Conservation (phyloP, 2,329 filamentous ascomycete genomes). For the Chrysosporium queenslandicum region DNA sequence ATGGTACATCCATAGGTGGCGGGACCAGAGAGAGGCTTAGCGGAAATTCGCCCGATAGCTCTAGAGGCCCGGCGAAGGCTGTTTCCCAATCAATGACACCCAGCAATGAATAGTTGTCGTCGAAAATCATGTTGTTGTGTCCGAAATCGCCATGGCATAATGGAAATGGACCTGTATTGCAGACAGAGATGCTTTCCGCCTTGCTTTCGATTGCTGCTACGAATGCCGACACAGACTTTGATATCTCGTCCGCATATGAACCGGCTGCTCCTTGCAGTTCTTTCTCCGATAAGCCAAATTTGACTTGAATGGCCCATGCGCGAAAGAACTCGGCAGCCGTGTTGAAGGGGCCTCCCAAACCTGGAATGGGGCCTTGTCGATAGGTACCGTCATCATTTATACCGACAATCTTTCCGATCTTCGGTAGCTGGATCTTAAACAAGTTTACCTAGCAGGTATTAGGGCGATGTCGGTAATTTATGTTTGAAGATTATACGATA, state of each 20-base stretch:
- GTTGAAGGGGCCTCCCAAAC: constrained; percentile 17
- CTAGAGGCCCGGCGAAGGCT: constrained; percentile 21
- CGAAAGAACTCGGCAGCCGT: constrained; percentile 19
- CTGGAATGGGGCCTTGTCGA: constrained; percentile 17
- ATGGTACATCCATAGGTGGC: constrained; percentile 4
- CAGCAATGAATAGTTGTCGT: constrained; percentile 21
- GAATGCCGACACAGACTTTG: neutral
- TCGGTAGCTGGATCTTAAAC: constrained; percentile 16
- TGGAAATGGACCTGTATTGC: constrained; percentile 25
- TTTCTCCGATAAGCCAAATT: neutral
- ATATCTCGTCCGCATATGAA: neutral
- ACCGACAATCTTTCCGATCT: constrained; percentile 16
- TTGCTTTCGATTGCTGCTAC: no score
- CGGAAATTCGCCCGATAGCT: constrained; percentile 20
- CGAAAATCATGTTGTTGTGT: constrained; percentile 28
- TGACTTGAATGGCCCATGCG: constrained; percentile 11
- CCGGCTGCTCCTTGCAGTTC: neutral
- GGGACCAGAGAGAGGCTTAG: constrained; percentile 15
- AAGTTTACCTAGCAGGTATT: constrained; percentile 17
- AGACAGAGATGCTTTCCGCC: no score
- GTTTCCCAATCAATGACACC: constrained; percentile 29
- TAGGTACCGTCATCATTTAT: constrained; percentile 13
- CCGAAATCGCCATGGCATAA: constrained; percentile 26
- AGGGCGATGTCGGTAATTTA: no score
- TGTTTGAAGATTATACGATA: no score